Evolutionary conservation across 805 yeast genomes (phyloP).

Genomic region (Vanderwaltozyma polyspora): DNA sequence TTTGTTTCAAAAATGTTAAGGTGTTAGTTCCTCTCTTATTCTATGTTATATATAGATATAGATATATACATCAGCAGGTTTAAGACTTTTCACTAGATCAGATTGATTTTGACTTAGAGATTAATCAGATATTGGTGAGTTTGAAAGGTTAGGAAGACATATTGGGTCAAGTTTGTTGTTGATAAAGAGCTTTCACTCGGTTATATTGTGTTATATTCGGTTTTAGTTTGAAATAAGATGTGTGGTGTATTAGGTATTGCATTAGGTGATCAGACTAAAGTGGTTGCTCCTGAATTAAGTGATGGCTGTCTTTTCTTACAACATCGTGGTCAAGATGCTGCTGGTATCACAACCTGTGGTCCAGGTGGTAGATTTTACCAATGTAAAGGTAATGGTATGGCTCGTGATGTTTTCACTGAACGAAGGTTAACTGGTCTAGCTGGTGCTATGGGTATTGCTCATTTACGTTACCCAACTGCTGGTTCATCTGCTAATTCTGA

Average conservation of each 20-base stretch:
- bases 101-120: too few species aligned
- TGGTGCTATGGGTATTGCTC: constrained; percentile 94
- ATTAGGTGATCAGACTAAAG: constrained; percentile 57
- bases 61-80: too few species aligned
- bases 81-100: too few species aligned
- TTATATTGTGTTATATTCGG: too few species aligned
- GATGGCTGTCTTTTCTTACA: constrained; percentile 90
- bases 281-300: constrained; percentile 80
- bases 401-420: constrained; percentile 90
- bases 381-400: constrained; percentile 99
- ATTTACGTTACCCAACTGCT: constrained; percentile 93
- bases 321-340: constrained; percentile 98
- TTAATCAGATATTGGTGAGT: too few species aligned
- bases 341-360: constrained; percentile 97
- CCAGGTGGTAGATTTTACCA: constrained; percentile 87
- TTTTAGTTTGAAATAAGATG: constrained; percentile 43
- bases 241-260: constrained; percentile 92
- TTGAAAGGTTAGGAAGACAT: too few species aligned
- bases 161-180: too few species aligned
- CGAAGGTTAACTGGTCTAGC: constrained; percentile 63
- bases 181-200: too few species aligned
- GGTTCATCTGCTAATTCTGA: constrained; percentile 92
- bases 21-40: too few species aligned
- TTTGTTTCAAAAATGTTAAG: too few species aligned
- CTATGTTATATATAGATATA: too few species aligned